These are phyloP conservation scores for Colletotrichum caudatum DNA, from an alignment of 2,329 filamentous ascomycete species.

Conservation along the genomic window DNA sequence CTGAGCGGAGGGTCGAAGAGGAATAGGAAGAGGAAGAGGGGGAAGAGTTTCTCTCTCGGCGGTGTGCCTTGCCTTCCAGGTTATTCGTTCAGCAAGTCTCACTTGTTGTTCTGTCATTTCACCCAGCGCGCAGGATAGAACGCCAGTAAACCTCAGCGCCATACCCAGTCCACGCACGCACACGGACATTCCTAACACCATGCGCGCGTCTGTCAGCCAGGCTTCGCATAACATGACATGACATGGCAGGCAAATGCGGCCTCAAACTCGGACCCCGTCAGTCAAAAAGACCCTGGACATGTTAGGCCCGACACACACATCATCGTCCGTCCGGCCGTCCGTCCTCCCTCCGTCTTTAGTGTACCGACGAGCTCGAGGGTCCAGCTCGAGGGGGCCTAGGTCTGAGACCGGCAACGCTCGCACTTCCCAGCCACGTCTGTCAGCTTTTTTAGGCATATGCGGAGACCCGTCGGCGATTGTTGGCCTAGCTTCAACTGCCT, in stretches of 20 bases:
- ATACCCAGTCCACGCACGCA: not conserved
- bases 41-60: not conserved
- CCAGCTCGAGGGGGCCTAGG: not conserved
- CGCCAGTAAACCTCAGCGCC: not conserved
- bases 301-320: not conserved
- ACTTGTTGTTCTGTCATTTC: constrained; percentile 1
- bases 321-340: no score
- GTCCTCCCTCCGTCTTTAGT: not conserved
- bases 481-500: constrained; percentile 23
- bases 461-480: constrained; percentile 31
- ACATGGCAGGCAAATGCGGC: not conserved
- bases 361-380: constrained; percentile 17
- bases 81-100: not conserved
- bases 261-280: constrained; percentile 2
- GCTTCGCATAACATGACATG: constrained; percentile 3
- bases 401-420: constrained; percentile 9
- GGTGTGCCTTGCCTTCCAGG: not conserved
- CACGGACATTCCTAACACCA: constrained; percentile 10
- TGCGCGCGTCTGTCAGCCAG: constrained; percentile 7
- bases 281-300: constrained; percentile 18
- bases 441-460: constrained; percentile 24
- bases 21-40: not conserved
- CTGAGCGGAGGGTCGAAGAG: not conserved
- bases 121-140: not conserved
- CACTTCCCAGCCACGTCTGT: constrained; percentile 20